Base-by-base conservation (phyloP, 2,329 filamentous ascomycete species). In the Reticulascus tulasneorum region DNA sequence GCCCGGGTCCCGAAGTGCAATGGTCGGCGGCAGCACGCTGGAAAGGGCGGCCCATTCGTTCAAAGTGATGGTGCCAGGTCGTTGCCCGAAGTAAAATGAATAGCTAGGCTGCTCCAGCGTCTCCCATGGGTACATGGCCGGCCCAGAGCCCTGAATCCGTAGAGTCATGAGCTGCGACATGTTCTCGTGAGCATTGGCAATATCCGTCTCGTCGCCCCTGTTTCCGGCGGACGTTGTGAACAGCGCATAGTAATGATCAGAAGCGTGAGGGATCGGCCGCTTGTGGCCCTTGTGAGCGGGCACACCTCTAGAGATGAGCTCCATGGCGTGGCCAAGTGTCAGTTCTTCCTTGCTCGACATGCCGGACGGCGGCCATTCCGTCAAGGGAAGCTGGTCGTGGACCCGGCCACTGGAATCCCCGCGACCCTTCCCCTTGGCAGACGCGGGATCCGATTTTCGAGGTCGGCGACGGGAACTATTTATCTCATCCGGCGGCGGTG, bases 101-200 rank as follows among this genome's bases (percentile, higher is more conserved):
- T 80, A 79, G 53, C 81, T 86, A 5, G 84, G 84, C 50, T 87
- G 82, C 52, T 89, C 84, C 18, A 88, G 65, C 2, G 83, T 82
- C 44, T 83, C 75, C 84, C 80, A 87, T 3, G 80, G 82, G 40
- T 66, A 55, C 4, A 55, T 52, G 28, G 73, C 63, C 34, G 42
- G 23, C 5, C 62, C 63, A 1, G 56, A 49, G 4, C 67, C 66
- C 38, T 67, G 61, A 11, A 73, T 60, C 18, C 67, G 63, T 51
- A 79, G 56, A 3, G 73, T 77, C 66, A 76, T 77, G 48, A 79
- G 67, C 56, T 77, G 70, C 8, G 64, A 69, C 75, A 79, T 79
- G 32, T 68, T 57, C 45, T 75, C 67, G 52, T 77, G 72, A 18
- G 67, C 54, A 46, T 73, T 68, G 12, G 63, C 69, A 7, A 56